phyloP scores from a whole-genome alignment of 2,329 filamentous ascomycete species.

The Talaromyces islandicus region DNA sequence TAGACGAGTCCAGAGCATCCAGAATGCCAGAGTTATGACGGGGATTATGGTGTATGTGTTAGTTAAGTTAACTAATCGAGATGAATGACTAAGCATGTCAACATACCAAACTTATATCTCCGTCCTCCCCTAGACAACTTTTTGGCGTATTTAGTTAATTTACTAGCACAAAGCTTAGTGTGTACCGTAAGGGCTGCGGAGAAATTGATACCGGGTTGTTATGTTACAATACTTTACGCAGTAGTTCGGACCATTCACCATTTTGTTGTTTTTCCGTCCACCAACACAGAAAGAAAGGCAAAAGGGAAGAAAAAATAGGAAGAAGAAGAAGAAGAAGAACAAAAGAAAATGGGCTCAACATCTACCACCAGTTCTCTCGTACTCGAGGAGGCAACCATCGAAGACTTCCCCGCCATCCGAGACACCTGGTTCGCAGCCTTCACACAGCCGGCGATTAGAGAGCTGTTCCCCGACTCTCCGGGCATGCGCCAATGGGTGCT shows the following conservation, averaged over 20 bases:
- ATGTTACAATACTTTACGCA: slow-evolving; percentile 3
- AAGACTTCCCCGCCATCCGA: slow-evolving; percentile 19
- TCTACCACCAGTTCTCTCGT: slow-evolving; percentile 7
- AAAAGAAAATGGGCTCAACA: slow-evolving; percentile 2
- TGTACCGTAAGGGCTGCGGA: background rate
- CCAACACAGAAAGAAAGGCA: background rate
- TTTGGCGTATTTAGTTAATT: slow-evolving; percentile 5
- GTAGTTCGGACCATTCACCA: background rate
- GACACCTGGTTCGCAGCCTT: slow-evolving; percentile 23
- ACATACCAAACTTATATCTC: background rate
- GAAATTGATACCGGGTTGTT: slow-evolving; percentile 1
- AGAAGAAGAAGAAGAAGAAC: background rate
- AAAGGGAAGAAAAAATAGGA: background rate
- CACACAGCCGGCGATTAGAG: slow-evolving; percentile 14
- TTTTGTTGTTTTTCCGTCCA: background rate
- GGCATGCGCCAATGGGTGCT: slow-evolving; percentile 21
- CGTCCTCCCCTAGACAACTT: too few species aligned
- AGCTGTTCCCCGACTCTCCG: slow-evolving; percentile 23
- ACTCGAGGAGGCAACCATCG: slow-evolving; percentile 14
- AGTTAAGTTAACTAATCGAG: too few species aligned
- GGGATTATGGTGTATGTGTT: slow-evolving; percentile 1
- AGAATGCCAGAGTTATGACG: background rate
- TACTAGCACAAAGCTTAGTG: slow-evolving; percentile 1
- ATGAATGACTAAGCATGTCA: background rate
- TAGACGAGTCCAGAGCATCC: background rate